Evolutionary conservation across 2,329 filamentous ascomycete genomes (phyloP).

Genomic region (Berkeleyomyces basicola): DNA sequence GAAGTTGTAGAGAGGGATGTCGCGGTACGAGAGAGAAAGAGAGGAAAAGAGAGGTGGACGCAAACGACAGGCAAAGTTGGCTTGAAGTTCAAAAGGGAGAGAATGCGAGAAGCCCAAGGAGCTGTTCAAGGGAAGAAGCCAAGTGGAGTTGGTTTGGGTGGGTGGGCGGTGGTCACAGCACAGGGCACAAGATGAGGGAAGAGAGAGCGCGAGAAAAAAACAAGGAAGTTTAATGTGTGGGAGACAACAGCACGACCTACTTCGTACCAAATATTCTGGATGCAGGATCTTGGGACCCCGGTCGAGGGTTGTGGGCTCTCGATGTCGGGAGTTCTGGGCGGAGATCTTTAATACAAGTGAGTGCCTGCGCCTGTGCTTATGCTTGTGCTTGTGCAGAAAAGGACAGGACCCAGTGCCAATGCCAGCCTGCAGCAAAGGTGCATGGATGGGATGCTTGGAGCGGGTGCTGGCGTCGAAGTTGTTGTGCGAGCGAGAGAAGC

Average conservation of each 20-base stretch:
- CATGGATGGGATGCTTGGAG: background rate
- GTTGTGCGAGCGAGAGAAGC: background rate
- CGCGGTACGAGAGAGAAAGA: background rate
- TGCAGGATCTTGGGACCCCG: background rate
- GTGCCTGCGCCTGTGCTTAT: too few species aligned
- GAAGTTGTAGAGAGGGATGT: background rate
- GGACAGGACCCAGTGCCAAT: background rate
- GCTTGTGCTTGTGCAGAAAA: background rate
- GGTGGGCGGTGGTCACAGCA: conserved; percentile 2
- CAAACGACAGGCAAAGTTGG: conserved; percentile 2
- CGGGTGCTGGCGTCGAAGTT: too few species aligned
- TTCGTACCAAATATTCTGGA: background rate
- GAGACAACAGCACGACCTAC: background rate
- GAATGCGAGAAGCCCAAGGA: background rate
- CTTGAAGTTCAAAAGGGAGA: conserved; percentile 6
- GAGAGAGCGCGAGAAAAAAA: background rate
- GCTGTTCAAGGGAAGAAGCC: background rate
- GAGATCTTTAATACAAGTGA: background rate
- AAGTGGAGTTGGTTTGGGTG: conserved; percentile 1
- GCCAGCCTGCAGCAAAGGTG: background rate
- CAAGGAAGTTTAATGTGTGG: background rate
- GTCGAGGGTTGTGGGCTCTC: background rate
- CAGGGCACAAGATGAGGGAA: background rate
- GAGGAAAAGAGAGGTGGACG: background rate
- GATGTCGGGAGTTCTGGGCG: background rate